Evolutionary conservation across 148 eudicot genomes (phyloP), one percentile per base, ranked within the genome.

Genomic region (Gaultheria prostrata): DNA sequence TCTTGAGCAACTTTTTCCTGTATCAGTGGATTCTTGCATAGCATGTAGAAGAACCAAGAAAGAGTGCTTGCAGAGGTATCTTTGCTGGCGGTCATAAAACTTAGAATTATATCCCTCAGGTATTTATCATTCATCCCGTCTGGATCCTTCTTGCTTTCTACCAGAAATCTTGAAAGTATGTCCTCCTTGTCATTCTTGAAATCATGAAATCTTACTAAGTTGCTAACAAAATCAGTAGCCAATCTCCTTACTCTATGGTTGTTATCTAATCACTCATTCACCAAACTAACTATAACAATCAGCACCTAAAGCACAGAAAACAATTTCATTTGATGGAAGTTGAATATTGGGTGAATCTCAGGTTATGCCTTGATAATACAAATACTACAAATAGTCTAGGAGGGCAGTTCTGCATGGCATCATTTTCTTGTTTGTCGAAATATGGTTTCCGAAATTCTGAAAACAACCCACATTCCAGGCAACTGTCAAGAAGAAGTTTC

Each of bases 11-110:
- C 54, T 83, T 86, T 92, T 80, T 94, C 94, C 82, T 91, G 94
- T 79, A 89, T 81, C 45, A 87, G 32, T 32, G 95, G 94, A 83
- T 90, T 89, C 88, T 85, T 89, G 89, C 92, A 93, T 7, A 94
- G 92, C 89, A 91, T 82, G 33, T 93, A 94, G 53, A 94, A 71
- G 79, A 94, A 94, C 94, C 98, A 93, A 18, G 94, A 89, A 67
- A 94, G 88, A 33, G 93, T 89, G 69, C 87, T 90, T 33, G 94
- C 94, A 4, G 93, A 89, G 15, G 87, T 88, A 69, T 93, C 95
- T 85, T 93, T 93, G 3, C 98, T 94, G 39, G 98, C 95, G 33
- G 91, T 80, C 86, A 94, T 87, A 39, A 93, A 93, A 82, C 87
- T 93, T 49, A 93, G 91, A 49, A 93, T 91, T 17, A 91, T 92